phyloP scores from a whole-genome alignment of 192 early-diverging fungal species.

The Anaeromyces robustus region DNA sequence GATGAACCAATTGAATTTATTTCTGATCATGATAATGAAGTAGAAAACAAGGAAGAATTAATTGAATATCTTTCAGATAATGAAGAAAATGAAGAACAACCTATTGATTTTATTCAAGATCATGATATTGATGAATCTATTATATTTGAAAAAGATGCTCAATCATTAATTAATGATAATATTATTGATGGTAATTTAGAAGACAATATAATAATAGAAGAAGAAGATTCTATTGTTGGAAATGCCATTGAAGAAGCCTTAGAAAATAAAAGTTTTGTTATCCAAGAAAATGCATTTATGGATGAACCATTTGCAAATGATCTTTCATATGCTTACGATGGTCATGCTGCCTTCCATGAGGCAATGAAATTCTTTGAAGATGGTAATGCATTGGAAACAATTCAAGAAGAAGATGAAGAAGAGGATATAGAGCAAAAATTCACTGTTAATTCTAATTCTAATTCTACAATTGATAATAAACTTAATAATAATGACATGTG shows the following conservation, averaged over 20 bases:
- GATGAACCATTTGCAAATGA: not conserved
- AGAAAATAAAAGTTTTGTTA: not conserved
- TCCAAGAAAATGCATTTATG: not conserved
- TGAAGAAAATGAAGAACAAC: not conserved
- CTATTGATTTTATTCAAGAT: not conserved
- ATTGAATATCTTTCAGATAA: not conserved
- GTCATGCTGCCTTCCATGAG: not conserved
- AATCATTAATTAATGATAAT: not conserved
- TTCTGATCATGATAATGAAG: not conserved
- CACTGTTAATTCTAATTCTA: too few relatives aligned
- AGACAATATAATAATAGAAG: not conserved
- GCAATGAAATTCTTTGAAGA: not conserved
- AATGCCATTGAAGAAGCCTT: not conserved
- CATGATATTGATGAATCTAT: not conserved
- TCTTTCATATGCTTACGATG: not conserved
- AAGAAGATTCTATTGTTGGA: not conserved
- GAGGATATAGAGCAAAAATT: not conserved
- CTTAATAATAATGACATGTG: not conserved
- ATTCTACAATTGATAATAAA: not conserved
- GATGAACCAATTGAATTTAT: not conserved
- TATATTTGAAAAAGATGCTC: not conserved
- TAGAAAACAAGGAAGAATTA: not conserved
- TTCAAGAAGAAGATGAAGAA: not conserved
- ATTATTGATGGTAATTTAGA: not conserved
- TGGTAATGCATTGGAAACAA: not conserved